phyloP scores from a whole-genome alignment of 495 filamentous ascomycete genomes.

The Penicillium soppii region DNA sequence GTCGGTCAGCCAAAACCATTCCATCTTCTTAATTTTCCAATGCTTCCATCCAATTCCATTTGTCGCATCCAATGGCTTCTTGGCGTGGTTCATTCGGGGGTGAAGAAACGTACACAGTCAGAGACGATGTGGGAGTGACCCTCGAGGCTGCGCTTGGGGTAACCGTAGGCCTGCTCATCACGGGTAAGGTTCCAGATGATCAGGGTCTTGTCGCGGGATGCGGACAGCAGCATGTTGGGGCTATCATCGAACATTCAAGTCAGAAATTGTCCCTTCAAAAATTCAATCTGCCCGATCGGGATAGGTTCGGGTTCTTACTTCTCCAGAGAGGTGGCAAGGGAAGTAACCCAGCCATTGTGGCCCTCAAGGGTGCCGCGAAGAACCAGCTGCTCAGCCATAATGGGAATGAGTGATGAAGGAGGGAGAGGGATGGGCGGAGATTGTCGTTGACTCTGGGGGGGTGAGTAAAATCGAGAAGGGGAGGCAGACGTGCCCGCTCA shows the following conservation, averaged over 20 bases:
- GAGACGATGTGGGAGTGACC: slow-evolving; percentile 99
- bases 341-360: slow-evolving; percentile 76
- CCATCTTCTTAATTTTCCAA: slow-evolving; percentile 12
- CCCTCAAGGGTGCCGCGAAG: slow-evolving; percentile 97
- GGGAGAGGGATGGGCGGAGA: slow-evolving; percentile 45
- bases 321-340: slow-evolving; percentile 95
- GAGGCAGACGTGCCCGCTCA: slow-evolving; percentile 36
- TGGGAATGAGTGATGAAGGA: slow-evolving; percentile 49
- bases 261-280: slow-evolving; percentile 32
- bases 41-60: slow-evolving; percentile 11
- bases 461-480: slow-evolving; percentile 43
- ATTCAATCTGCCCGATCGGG: slow-evolving; percentile 27
- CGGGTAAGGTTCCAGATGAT: slow-evolving; percentile 99
- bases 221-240: slow-evolving; percentile 99
- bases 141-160: slow-evolving; percentile 97
- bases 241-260: slow-evolving; percentile 51
- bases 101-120: slow-evolving; percentile 82
- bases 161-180: slow-evolving; percentile 95
- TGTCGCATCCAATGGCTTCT: slow-evolving; percentile 16
- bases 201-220: slow-evolving; percentile 93
- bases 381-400: slow-evolving; percentile 94
- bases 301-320: slow-evolving; percentile 67
- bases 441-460: slow-evolving; percentile 51
- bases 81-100: slow-evolving; percentile 13
- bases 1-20: slow-evolving; percentile 36